These are phyloP conservation scores for Chlorella variabilis DNA, from an alignment of 163 green algal species.

Conservation along the genomic window DNA sequence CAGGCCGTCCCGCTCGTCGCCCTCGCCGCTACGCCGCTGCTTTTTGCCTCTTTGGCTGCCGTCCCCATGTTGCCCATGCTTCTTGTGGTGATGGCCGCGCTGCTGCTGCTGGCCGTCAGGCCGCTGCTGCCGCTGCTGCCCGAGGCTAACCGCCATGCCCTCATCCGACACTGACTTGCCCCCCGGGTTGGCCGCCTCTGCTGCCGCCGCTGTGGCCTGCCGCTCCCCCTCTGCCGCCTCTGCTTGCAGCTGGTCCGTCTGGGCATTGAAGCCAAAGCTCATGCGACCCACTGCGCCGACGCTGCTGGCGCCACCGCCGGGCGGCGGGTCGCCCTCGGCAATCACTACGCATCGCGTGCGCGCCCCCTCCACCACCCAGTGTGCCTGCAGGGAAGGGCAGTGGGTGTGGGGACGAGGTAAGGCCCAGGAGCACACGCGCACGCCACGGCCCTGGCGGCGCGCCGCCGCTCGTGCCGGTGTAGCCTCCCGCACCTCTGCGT, in stretches of 20 bases:
- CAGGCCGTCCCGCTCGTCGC: neutral
- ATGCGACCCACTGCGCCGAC: slow-evolving; percentile 1
- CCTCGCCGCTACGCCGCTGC: neutral
- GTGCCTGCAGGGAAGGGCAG: slow-evolving; percentile 30
- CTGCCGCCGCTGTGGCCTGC: neutral
- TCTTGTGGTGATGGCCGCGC: neutral
- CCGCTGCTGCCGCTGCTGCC: neutral
- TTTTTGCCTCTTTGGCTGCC: neutral
- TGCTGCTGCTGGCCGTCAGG: neutral
- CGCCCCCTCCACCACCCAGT: slow-evolving; percentile 34
- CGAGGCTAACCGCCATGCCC: slow-evolving; percentile 18
- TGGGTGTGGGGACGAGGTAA: too few species aligned
- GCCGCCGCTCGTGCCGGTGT: neutral
- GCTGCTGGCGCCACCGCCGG: neutral
- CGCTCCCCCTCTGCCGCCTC: neutral
- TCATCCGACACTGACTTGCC: slow-evolving; percentile 35
- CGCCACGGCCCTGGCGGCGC: neutral
- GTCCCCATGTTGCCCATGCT: neutral
- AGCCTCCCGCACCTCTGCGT: neutral
- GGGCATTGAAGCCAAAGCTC: slow-evolving; percentile 20
- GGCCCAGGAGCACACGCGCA: neutral
- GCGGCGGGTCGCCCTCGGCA: slow-evolving; percentile 18
- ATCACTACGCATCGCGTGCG: slow-evolving; percentile 31
- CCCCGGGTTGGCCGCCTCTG: neutral
- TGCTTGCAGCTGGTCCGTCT: neutral